Base-by-base conservation (phyloP, 176 grass and related monocot genomes). In the Avena sativa region DNA sequence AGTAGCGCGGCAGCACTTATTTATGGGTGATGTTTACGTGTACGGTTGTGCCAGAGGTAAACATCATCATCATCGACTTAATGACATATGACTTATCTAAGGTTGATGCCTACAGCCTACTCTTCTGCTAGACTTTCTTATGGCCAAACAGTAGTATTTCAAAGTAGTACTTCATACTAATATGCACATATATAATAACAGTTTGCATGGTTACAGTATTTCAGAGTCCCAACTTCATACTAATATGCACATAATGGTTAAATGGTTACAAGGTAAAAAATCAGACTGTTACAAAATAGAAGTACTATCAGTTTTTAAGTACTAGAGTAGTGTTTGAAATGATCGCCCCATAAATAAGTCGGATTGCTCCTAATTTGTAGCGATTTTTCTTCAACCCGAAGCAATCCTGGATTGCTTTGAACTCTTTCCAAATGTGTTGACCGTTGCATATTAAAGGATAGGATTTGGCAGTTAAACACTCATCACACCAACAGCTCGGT, bases 21-120 rank as follows among this genome's bases (percentile, higher is more conserved):
- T 11, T 36, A 30, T 1, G 11, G 3, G 17, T 17, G 89, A 87
- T 87, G 64, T 51, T 90, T 74, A 74, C 89, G 61, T 91, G 80
- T 28, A 84, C 57, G 66, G 19, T 3, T 82, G 71, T 60, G 61
- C 20, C 57, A 50, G 17, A 21, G 48, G 61, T 81, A 34, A 50
- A 51, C 46, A 56, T 77, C 49, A 56, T 52, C 46, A 55, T 77
- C 15, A 34, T 30, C 64, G 6, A 67, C 11, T 67, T 63, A 11
- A 67, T 25, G 25, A 25, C 25, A 25, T 25, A 25, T 25, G 25
- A 25, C 25, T 25, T 25, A 25, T 25, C 25, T 25, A 25, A 25
- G 25, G 25, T 25, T 25, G 25, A 25, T 25, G 25, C 25, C 25
- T 25, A 25, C 25, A 25, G 25, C 25, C 25, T 66, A 32, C 63